Conservation (phyloP, 2,329 filamentous ascomycete species). For the Myriosclerotinia scirpicola region DNA sequence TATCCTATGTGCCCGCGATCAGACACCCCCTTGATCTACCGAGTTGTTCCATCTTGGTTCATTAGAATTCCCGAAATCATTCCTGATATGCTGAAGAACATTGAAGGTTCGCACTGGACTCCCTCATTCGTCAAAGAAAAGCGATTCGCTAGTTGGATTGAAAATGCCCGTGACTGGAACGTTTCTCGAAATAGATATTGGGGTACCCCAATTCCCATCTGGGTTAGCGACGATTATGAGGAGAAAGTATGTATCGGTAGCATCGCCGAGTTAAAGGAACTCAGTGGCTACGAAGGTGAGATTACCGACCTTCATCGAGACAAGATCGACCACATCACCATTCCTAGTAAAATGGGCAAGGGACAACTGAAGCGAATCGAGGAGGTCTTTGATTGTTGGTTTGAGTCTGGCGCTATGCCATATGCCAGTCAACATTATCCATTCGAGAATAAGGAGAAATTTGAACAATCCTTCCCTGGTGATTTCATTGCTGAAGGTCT, state of each 20-base stretch:
- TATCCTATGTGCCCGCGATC: slow-evolving; percentile 94
- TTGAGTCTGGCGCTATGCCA: slow-evolving; percentile 94
- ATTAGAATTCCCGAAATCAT: slow-evolving; percentile 82
- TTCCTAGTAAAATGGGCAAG: slow-evolving; percentile 85
- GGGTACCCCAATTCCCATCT: slow-evolving; percentile 90
- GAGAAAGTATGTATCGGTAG: slow-evolving; percentile 87
- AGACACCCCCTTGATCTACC: slow-evolving; percentile 92
- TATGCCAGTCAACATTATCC: slow-evolving; percentile 90
- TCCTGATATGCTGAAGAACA: slow-evolving; percentile 85
- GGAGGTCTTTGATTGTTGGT: slow-evolving; percentile 97
- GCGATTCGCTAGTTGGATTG: slow-evolving; percentile 88
- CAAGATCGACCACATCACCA: slow-evolving; percentile 91
- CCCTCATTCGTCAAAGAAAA: slow-evolving; percentile 88
- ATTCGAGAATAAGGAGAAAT: slow-evolving; percentile 82
- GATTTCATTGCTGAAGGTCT: slow-evolving; percentile 94
- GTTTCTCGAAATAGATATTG: slow-evolving; percentile 92
- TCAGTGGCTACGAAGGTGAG: slow-evolving; percentile 84
- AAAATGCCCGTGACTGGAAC: slow-evolving; percentile 91
- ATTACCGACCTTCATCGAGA: slow-evolving; percentile 87
- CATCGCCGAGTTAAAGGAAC: slow-evolving; percentile 75
- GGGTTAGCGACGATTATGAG: slow-evolving; percentile 86
- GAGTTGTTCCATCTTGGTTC: slow-evolving; percentile 92
- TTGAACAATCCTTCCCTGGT: slow-evolving; percentile 79
- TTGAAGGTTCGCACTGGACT: slow-evolving; percentile 89
- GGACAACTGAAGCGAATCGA: slow-evolving; percentile 77